Percentiles rank a stretch among this genome's conserved stretches.
Evolutionary conservation across 139 green algal species (phyloP).

Genomic region (Nannochloris sp.): DNA sequence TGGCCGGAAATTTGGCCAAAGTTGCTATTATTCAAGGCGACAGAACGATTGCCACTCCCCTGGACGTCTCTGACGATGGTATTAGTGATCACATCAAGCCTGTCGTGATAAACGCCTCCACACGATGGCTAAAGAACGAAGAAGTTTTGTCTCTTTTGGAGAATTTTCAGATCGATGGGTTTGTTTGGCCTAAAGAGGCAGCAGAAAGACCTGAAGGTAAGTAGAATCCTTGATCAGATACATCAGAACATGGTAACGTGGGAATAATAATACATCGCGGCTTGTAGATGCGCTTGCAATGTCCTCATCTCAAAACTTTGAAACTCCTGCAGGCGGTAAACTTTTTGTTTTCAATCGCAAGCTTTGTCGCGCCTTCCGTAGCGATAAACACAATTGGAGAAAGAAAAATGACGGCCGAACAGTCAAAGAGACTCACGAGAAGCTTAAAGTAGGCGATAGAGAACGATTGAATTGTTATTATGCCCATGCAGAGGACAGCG

Average conservation of each 20-base stretch:
- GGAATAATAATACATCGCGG: not conserved
- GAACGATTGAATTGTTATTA: constrained; percentile 78
- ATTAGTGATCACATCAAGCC: not conserved
- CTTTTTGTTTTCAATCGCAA: constrained; percentile 63
- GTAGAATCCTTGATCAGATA: not conserved
- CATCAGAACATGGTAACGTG: not conserved
- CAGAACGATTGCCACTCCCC: not conserved
- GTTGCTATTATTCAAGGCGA: not conserved
- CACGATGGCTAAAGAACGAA: constrained; percentile 28
- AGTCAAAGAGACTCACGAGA: constrained; percentile 72
- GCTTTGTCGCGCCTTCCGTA: constrained; percentile 53
- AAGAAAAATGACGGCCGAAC: constrained; percentile 73
- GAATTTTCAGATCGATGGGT: not conserved
- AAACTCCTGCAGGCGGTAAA: constrained; percentile 40
- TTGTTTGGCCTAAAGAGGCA: constrained; percentile 13
- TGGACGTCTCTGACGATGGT: not conserved
- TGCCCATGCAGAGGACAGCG: constrained; percentile 44
- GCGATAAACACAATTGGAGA: constrained; percentile 63
- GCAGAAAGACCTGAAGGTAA: constrained; percentile 20
- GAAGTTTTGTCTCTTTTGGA: constrained; percentile 30
- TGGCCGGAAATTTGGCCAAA: too few species aligned
- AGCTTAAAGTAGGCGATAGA: constrained; percentile 61
- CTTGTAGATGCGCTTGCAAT: too few species aligned
- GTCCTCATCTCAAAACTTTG: not conserved
- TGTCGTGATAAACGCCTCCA: constrained; percentile 19